A percentile compares a stretch with the other conserved stretches of the same genome.
Evolutionary conservation across 2,329 filamentous ascomycete genomes (phyloP).

Genomic region (Colletotrichum sojae): DNA sequence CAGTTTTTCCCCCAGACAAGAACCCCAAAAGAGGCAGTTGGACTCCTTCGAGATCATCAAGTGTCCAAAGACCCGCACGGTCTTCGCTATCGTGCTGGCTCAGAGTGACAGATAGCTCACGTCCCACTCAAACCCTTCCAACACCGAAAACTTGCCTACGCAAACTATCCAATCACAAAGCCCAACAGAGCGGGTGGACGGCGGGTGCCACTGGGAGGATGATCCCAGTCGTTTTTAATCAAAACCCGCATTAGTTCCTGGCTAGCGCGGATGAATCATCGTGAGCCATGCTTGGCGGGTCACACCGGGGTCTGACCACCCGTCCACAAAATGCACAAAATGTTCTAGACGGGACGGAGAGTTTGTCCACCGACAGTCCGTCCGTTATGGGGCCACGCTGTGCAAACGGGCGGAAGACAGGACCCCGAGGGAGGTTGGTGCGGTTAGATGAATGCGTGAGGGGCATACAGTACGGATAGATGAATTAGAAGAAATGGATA

Average conservation of each 20-base stretch:
- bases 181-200: background rate
- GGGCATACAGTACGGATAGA: background rate
- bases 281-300: constrained; percentile 31
- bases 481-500: background rate
- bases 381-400: background rate
- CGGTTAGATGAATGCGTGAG: background rate
- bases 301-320: constrained; percentile 10
- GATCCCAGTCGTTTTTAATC: background rate
- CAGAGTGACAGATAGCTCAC: constrained; percentile 12
- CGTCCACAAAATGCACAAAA: background rate
- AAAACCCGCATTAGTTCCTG: background rate
- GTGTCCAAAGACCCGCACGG: too few relatives aligned
- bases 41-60: background rate
- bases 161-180: background rate
- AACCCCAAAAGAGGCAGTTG: background rate
- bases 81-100: background rate
- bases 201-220: background rate
- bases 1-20: background rate
- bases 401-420: constrained; percentile 14
- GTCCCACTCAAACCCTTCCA: background rate
- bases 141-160: background rate
- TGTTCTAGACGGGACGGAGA: constrained; percentile 15
- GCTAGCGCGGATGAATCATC: constrained; percentile 40
- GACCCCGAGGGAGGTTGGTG: constrained; percentile 11
- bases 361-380: constrained; percentile 23